These are phyloP conservation scores for Paramecium pentaurelia DNA, from an alignment of 73 alveolate species.

Conservation along the genomic window DNA sequence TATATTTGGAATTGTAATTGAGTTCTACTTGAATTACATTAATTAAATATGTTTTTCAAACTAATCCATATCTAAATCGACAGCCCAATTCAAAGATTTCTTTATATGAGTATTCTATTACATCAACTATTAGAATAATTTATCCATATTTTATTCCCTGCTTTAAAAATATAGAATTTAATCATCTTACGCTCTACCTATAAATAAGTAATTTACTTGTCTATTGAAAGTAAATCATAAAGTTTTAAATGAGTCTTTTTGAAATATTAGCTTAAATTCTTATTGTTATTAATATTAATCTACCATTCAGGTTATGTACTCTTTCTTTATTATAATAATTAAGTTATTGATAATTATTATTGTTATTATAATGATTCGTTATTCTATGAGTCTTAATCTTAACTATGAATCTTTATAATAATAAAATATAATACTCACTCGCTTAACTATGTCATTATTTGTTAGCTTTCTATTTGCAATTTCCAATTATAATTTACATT, in stretches of 20 bases:
- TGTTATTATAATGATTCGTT: not conserved
- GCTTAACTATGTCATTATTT: not conserved
- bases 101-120: not conserved
- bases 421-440: conserved; percentile 10
- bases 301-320: not conserved
- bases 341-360: not conserved
- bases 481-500: not conserved
- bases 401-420: conserved; percentile 5
- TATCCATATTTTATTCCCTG: conserved; percentile 13
- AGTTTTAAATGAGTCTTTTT: not conserved
- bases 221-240: not conserved
- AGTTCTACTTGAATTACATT: not conserved
- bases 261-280: not conserved
- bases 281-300: not conserved
- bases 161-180: not conserved
- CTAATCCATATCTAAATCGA: not conserved
- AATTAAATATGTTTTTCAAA: not conserved
- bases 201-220: not conserved
- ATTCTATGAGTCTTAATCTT: not conserved
- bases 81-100: conserved; percentile 27
- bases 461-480: not conserved
- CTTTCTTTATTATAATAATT: not conserved
- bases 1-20: not conserved
- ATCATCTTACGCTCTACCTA: not conserved
- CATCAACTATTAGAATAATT: not conserved